Base-by-base conservation (phyloP, 176 grass and related monocot species). In the Zea luxurians region DNA sequence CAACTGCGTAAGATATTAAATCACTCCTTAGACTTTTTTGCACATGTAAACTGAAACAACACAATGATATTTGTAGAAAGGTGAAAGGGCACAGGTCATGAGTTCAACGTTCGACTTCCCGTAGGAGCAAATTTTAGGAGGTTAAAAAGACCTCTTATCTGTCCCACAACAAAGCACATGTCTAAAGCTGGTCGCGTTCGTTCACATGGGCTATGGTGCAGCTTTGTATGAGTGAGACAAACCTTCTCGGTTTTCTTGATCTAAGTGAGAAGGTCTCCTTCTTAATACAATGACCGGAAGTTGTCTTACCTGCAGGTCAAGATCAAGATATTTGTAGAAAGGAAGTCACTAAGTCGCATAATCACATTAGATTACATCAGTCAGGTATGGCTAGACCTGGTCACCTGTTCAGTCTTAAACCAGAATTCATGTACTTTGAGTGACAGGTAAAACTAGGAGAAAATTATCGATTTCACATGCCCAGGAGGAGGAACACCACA, bases 281-380 rank as follows among this genome's bases (percentile, higher is more conserved):
- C 27, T 27, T 27, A 27, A 27, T 27, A 27, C 27, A 27, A 27
- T 27, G 27, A 27, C 27, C 27, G 27, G 27, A 27, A 27, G 27
- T 27, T 27, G 27, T 27, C 27, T 27, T 27, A 27, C 27, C 27
- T 27, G 27, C 27, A 27, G 27, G 27, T 27, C 27, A 27, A 27
- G 27, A 27, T 27, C 27, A 27, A 27, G n/a, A 53, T 70, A 21
- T 53, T 76, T 63, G 6, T 67, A 71, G 74, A 70, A 50, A 63
- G 8, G n/a, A 61, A 68, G 0, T 47, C 58, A 21, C 50, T 13
- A 60, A 55, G 5, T 18, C 6, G 12, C 21, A 57, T 66, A 65
- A 20, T 8, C 61, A 77, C 20, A 70, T 44, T n/a, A 52, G 18
- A 48, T 38, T 15, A 50, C 10, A 77, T 40, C 4, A 54, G 6